Evolutionary conservation across 805 yeast genomes (phyloP), one percentile per base, ranked within the genome.

Genomic region (Metschnikowia gelsemii): DNA sequence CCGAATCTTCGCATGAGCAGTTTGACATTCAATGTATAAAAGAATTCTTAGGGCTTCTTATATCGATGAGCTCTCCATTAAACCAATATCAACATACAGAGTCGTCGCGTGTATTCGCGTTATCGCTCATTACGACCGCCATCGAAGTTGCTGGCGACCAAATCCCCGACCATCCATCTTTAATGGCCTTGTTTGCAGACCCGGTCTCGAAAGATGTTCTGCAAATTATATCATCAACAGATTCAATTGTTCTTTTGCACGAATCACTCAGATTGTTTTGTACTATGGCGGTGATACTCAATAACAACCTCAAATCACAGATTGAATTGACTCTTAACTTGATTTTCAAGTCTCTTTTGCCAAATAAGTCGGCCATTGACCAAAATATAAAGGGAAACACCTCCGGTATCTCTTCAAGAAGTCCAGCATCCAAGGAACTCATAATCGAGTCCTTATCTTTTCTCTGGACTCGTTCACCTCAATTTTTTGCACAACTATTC

Each of bases 61-160:
- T 88, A 11, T 84, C 93, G 1, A 79, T 90, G 62, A 72, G 90
- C 24, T 81, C 93, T 8, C 95, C 96, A 0, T 79, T 82, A 25
- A 85, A 87, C 54, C 87, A 84, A 57, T 78, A 79, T 54, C 88
- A 86, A 54, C 93, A 88, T 55, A 86, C 91, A 47, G 96, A 91
- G 59, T 75, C 87, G 20, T 82, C 96, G 0, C 77, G 96, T 42
- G 82, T 87, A 11, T 80, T 91, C 65, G 93, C 96, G 0, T 64
- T 93, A 26, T 76, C 82, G 21, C 73, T 91, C 29, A 71, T 93
- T 29, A 82, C 80, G 40, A 82, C 84, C 0, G 84, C 95, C 1
- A 73, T 93, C 35, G 98, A 93, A 62, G 82, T 87, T 4, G 72
- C 88, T 8, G 96, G 96, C 2, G 66, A 71, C 39, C 70, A 68